Base-by-base conservation (phyloP, 2,329 filamentous ascomycete species). In the Fusarium albosuccineum region DNA sequence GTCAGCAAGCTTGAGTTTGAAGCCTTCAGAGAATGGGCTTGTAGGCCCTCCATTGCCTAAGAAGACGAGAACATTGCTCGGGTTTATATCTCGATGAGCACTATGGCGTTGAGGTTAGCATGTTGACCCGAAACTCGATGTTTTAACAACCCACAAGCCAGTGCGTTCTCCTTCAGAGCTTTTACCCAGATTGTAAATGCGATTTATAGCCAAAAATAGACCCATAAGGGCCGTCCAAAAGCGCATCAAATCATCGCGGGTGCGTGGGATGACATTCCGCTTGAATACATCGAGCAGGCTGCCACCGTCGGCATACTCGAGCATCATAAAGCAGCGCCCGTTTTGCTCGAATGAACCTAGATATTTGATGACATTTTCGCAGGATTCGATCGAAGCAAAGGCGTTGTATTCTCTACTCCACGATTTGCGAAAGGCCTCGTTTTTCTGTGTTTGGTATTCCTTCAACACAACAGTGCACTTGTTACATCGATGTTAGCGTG, bases 1-100 rank as follows among this genome's bases (percentile, higher is more conserved):
- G n/a, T 69, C 59, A 3, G 62, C 50, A 26, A 69, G 49, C 14
- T 67, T 69, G 27, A 64, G 39, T 1, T 6, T 46, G 14, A 69
- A 60, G 1, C 30, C 46, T 1, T 11, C 2, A 0, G 65, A 53
- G 2, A 57, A 59, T 0, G 16, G 5, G 11, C 27, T 4, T 22
- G 2, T 4, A 4, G 17, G 17, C 4, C 17, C 17, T 3, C 17
- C 59, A 3, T 11, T 13, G 5, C 44, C 58, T 0, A 42, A 17
- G 2, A 64, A 70, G 2, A 70, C 52, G 1, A 70, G 14, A 1
- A 69, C 64, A 2, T 69, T 70, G 6, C 27, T 39, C 2, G 66
- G 66, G 2, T 64, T 70, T 8, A 70, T 67, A 1, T 69, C 67
- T 4, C 67, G 57, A 14, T 69, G 67, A 13, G 56, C 53, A 52